Evolutionary conservation across 768 basidiomycete species (phyloP).

Genomic region (Tephrocybe sp.): DNA sequence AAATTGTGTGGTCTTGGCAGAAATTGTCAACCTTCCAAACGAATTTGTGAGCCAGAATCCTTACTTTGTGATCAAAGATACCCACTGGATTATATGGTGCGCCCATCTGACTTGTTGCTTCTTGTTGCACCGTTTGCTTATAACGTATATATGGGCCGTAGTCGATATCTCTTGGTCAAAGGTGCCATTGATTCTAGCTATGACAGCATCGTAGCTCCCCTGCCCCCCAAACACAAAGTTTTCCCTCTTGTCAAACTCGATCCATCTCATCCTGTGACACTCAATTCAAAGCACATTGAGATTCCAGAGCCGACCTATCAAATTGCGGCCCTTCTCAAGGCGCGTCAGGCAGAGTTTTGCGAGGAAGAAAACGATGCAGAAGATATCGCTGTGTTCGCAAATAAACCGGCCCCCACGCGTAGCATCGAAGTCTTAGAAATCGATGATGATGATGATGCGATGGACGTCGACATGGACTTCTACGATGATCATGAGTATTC

Average conservation of each 20-base stretch:
- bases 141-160: no score
- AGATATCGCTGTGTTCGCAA: slow-evolving; percentile 32
- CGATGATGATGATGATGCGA: slow-evolving; percentile 45
- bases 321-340: slow-evolving; percentile 46
- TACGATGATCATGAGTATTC: slow-evolving; percentile 33
- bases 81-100: slow-evolving; percentile 72
- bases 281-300: slow-evolving; percentile 30
- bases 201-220: slow-evolving; percentile 8
- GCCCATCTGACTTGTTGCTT: slow-evolving; percentile 16
- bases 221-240: slow-evolving; percentile 9
- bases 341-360: slow-evolving; percentile 36
- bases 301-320: slow-evolving; percentile 62
- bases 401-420: slow-evolving; percentile 13
- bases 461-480: slow-evolving; percentile 37
- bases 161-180: slow-evolving; percentile 65
- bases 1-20: slow-evolving; percentile 58
- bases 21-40: slow-evolving; percentile 61
- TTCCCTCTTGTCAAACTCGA: slow-evolving; percentile 50
- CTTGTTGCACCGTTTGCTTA: not conserved
- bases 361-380: slow-evolving; percentile 50
- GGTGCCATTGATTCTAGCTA: slow-evolving; percentile 16
- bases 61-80: slow-evolving; percentile 60
- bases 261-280: slow-evolving; percentile 19
- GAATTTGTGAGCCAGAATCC: slow-evolving; percentile 54
- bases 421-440: slow-evolving; percentile 24